A percentile compares a stretch with the other conserved stretches of the same genome.
Evolutionary conservation across 148 eudicot genomes (phyloP).

Genomic region (Amaranthus hypochondriacus): DNA sequence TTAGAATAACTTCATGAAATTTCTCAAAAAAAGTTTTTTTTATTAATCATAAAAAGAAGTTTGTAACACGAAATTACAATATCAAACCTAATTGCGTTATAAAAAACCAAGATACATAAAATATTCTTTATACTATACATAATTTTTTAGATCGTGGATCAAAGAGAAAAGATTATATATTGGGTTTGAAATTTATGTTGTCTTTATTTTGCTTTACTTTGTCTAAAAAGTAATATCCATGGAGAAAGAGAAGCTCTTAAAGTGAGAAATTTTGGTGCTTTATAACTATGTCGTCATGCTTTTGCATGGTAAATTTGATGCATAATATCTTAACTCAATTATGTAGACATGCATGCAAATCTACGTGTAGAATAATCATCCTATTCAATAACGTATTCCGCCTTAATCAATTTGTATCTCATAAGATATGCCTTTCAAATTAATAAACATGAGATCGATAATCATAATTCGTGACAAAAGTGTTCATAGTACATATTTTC

Average conservation of each 20-base stretch:
- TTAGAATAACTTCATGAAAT: no score
- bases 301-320: not conserved
- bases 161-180: not conserved
- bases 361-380: not conserved
- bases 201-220: not conserved
- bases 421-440: not conserved
- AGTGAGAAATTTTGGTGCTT: not conserved
- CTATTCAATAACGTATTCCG: not conserved
- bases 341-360: constrained; percentile 11
- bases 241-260: not conserved
- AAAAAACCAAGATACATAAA: no score
- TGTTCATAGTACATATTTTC: no score
- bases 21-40: no score
- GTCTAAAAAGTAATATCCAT: not conserved
- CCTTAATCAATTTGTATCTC: not conserved
- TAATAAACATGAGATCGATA: no score
- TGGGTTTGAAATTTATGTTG: not conserved
- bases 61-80: no score
- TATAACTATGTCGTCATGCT: not conserved
- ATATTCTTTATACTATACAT: no score
- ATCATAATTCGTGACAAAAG: no score
- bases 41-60: no score
- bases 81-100: no score
- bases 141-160: not conserved
- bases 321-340: not conserved